Evolutionary conservation across 176 grass and related monocot genomes (phyloP).

Genomic region (Triticum urartu): DNA sequence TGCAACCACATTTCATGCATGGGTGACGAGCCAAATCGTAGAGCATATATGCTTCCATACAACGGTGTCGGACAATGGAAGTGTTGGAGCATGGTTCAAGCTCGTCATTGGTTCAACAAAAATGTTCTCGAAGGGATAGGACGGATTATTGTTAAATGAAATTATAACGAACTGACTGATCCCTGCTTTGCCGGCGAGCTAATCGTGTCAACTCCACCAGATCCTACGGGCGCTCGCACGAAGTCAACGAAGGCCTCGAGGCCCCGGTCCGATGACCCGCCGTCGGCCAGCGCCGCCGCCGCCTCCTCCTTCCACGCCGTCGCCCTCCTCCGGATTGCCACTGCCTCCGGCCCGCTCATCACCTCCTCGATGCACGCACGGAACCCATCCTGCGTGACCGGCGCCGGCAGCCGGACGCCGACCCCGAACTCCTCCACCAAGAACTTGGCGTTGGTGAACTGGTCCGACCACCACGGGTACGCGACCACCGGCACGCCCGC

Average conservation of each 20-base stretch:
- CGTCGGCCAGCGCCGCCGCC: not conserved
- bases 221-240: not conserved
- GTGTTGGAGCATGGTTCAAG: not conserved
- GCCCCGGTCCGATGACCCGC: conserved; percentile 32
- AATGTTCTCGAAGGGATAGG: not conserved
- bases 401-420: conserved; percentile 43
- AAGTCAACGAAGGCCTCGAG: conserved; percentile 42
- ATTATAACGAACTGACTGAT: not conserved
- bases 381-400: conserved; percentile 11
- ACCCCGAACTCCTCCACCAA: conserved; percentile 41
- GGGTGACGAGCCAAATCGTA: too few relatives aligned
- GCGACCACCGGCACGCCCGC: conserved; percentile 51
- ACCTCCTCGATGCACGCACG: conserved; percentile 37
- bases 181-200: not conserved
- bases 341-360: conserved; percentile 24
- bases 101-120: not conserved
- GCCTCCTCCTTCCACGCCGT: conserved; percentile 33
- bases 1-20: too few relatives aligned
- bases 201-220: not conserved
- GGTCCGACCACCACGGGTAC: conserved; percentile 61
- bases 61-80: not conserved
- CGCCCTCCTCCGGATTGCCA: not conserved
- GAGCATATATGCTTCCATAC: not conserved
- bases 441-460: conserved; percentile 53
- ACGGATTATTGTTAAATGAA: not conserved